A percentile compares a stretch with the other conserved stretches of the same genome.
phyloP scores from a whole-genome alignment of 345 rosid genomes.

The Ceriops decandra region DNA sequence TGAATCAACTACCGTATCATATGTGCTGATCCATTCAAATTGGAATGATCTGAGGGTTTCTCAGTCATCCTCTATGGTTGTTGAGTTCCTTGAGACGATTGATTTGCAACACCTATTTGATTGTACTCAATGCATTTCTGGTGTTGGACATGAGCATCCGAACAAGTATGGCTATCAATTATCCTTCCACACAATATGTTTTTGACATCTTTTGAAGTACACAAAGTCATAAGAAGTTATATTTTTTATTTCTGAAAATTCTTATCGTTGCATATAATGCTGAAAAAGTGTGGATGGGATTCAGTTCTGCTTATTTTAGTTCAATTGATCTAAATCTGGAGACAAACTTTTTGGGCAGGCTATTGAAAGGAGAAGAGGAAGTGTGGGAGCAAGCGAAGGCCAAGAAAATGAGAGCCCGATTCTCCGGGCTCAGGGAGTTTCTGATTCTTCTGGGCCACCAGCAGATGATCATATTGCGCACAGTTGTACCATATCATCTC shows the following conservation, averaged over 20 bases:
- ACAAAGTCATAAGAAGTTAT: not conserved
- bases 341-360: constrained; percentile 39
- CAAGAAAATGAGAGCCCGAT: constrained; percentile 40
- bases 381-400: constrained; percentile 46
- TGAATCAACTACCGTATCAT: too few species aligned
- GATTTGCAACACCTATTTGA: too few species aligned
- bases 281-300: not conserved
- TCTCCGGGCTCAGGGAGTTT: constrained; percentile 26
- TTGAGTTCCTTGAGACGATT: not conserved
- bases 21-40: too few species aligned
- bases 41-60: not conserved
- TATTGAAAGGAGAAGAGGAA: constrained; percentile 67
- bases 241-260: not conserved
- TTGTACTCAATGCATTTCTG: not conserved
- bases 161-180: not conserved
- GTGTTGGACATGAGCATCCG: not conserved
- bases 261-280: not conserved
- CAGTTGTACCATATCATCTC: constrained; percentile 32
- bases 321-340: not conserved
- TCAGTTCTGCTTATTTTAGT: not conserved
- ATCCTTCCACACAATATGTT: not conserved
- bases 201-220: not conserved
- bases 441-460: constrained; percentile 32
- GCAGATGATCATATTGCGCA: constrained; percentile 39
- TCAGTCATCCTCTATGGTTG: not conserved